These are phyloP conservation scores for Scalesia atractyloides DNA, from an alignment of 129 eudicot species.

Conservation along the genomic window DNA sequence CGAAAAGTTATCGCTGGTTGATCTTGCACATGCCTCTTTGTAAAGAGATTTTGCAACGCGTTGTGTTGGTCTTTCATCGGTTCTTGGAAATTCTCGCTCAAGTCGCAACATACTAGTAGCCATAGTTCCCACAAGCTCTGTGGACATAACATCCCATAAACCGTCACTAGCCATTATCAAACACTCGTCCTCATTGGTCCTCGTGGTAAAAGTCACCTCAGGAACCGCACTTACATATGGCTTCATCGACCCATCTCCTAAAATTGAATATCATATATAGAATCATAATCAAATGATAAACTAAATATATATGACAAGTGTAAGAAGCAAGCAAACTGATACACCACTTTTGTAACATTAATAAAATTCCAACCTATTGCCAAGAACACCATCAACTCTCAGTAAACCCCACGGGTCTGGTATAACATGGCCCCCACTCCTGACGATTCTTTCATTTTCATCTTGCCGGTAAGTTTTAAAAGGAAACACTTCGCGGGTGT, in stretches of 20 bases:
- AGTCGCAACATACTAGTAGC: constrained; percentile 17
- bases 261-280: constrained; percentile 1
- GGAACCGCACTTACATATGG: constrained; percentile 24
- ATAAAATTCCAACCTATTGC: constrained; percentile 28
- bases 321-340: neutral
- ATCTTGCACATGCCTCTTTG: constrained; percentile 20
- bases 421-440: constrained; percentile 17
- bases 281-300: neutral
- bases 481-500: neutral
- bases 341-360: neutral
- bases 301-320: neutral
- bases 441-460: constrained; percentile 20
- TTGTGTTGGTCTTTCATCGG: neutral
- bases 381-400: constrained; percentile 31
- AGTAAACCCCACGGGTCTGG: constrained; percentile 6
- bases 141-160: constrained; percentile 30
- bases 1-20: constrained; percentile 24
- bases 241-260: constrained; percentile 29
- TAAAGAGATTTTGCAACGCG: constrained; percentile 22
- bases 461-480: constrained; percentile 23
- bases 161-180: constrained; percentile 35
- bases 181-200: constrained; percentile 25
- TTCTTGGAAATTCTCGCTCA: neutral
- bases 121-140: constrained; percentile 12
- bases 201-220: constrained; percentile 23